Percentiles rank a stretch among this genome's conserved stretches.
These are phyloP conservation scores for Russula abietina DNA, from an alignment of 768 basidiomycete genomes.

Conservation along the genomic window DNA sequence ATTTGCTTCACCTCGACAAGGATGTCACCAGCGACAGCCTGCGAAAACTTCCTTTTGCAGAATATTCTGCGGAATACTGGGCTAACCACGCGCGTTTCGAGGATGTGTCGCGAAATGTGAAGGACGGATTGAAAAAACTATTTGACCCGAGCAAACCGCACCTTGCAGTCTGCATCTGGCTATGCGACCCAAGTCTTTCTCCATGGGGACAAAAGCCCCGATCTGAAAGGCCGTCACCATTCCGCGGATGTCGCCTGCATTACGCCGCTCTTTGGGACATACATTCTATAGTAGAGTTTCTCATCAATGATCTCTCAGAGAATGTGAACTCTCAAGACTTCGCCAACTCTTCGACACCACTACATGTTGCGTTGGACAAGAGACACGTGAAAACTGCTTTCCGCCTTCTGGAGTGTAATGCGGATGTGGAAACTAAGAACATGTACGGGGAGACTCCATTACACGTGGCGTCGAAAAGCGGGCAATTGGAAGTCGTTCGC, in stretches of 20 bases:
- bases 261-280: background rate
- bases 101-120: background rate
- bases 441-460: background rate
- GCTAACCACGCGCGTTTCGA: background rate
- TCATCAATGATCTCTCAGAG: constrained; percentile 24
- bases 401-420: background rate
- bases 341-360: background rate
- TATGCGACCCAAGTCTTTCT: background rate
- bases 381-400: background rate
- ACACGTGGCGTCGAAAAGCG: background rate
- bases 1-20: background rate
- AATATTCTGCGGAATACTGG: background rate
- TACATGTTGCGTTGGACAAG: background rate
- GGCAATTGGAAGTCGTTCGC: background rate
- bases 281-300: constrained; percentile 55
- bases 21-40: background rate
- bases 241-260: background rate
- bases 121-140: background rate
- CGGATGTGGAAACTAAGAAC: background rate
- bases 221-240: constrained; percentile 76
- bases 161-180: background rate
- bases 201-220: constrained; percentile 21
- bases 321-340: background rate
- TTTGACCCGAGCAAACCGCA: background rate
- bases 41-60: background rate